Evolutionary conservation across 495 filamentous ascomycete genomes (phyloP).

Genomic region (Parathielavia appendiculata): DNA sequence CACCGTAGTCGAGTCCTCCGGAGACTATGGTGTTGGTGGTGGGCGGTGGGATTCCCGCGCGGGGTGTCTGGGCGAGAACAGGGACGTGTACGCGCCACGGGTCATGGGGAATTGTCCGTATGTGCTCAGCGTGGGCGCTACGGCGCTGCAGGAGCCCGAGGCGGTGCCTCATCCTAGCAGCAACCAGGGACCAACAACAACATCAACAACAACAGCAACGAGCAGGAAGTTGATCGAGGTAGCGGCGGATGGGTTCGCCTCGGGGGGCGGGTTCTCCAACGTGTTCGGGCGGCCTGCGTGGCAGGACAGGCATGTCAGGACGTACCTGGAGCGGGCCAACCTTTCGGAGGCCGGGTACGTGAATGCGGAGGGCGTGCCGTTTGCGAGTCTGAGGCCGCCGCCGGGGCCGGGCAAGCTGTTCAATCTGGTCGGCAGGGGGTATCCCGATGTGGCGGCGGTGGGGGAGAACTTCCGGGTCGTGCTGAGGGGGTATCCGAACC

Average conservation of each 20-base stretch:
- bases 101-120: constrained; percentile 36
- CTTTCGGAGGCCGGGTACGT: constrained; percentile 34
- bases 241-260: constrained; percentile 44
- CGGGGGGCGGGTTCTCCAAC: constrained; percentile 66
- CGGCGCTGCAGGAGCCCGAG: constrained; percentile 43
- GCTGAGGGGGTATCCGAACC: constrained; percentile 35
- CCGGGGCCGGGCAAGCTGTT: constrained; percentile 44
- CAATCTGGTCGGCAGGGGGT: constrained; percentile 56
- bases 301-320: constrained; percentile 49
- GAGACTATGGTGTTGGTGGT: constrained; percentile 55
- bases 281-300: constrained; percentile 56
- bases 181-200: no score
- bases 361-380: constrained; percentile 24
- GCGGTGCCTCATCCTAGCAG: no score
- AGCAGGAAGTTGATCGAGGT: constrained; percentile 35
- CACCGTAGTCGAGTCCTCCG: constrained; percentile 55
- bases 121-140: constrained; percentile 35
- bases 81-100: constrained; percentile 25
- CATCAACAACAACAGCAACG: constrained; percentile 13
- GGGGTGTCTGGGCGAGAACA: constrained; percentile 20
- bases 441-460: constrained; percentile 62
- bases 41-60: constrained; percentile 30
- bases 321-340: constrained; percentile 50
- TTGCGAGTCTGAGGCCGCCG: constrained; percentile 18
- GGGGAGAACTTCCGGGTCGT: constrained; percentile 54